phyloP scores from a whole-genome alignment of 2,329 filamentous ascomycete genomes.

The Sclerotinia spermophila region DNA sequence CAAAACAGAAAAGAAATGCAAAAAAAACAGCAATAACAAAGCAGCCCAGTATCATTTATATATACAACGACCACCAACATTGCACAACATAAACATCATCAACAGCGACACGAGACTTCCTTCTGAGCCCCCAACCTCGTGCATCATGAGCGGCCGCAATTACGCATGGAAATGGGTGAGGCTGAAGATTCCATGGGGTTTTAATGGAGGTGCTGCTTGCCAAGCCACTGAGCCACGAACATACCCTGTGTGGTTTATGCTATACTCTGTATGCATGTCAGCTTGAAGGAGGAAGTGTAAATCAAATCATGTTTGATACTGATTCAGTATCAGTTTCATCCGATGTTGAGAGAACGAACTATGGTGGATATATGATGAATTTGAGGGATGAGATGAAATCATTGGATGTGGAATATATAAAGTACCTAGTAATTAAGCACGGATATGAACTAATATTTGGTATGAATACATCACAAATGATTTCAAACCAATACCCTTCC shows the following conservation, averaged over 20 bases:
- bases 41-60: not conserved
- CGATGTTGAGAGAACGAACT: not conserved
- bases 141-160: not conserved
- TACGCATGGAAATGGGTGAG: not conserved
- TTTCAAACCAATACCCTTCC: not conserved
- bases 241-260: not conserved
- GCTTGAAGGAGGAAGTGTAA: not conserved
- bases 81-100: not conserved
- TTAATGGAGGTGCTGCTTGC: not conserved
- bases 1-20: not conserved
- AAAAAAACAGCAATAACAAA: not conserved
- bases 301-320: not conserved
- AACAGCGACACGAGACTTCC: not conserved
- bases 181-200: not conserved
- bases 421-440: too few species aligned
- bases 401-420: not conserved
- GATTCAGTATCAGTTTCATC: not conserved
- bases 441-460: not conserved
- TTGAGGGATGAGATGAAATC: not conserved
- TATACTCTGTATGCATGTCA: too few species aligned
- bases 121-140: not conserved
- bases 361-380: not conserved
- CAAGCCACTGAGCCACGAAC: slow-evolving; percentile 1
- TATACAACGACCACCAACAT: not conserved
- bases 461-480: not conserved